Evolutionary conservation across 192 early-diverging fungal genomes (phyloP).

Genomic region (Mortierella antarctica): DNA sequence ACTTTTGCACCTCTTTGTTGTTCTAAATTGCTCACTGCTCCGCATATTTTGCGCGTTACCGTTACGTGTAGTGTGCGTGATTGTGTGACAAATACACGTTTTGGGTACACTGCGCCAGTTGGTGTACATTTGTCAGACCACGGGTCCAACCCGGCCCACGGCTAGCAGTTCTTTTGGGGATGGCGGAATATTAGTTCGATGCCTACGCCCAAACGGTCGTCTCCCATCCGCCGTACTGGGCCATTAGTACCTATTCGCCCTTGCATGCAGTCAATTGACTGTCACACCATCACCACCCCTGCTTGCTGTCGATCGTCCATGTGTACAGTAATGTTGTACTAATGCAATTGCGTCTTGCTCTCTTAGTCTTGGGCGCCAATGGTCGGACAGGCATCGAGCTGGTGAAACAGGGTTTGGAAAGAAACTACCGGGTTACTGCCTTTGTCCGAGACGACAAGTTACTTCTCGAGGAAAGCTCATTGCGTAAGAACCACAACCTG

Average conservation of each 20-base stretch:
- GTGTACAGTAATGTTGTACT: background rate
- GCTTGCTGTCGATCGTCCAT: background rate
- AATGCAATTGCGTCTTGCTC: background rate
- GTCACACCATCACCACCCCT: background rate
- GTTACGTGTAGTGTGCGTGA: no score
- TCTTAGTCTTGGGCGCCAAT: slow-evolving; percentile 49
- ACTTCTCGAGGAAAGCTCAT: slow-evolving; percentile 24
- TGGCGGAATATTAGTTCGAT: no score
- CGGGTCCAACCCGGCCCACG: no score
- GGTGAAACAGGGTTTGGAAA: slow-evolving; percentile 49
- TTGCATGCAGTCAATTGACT: background rate
- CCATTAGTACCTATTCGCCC: background rate
- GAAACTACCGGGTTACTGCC: slow-evolving; percentile 51
- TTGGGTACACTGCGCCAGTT: no score
- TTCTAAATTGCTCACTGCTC: no score
- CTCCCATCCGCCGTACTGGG: no score
- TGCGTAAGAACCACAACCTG: slow-evolving; percentile 53
- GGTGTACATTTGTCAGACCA: no score
- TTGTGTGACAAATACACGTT: no score
- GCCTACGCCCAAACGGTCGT: no score
- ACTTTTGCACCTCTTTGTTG: no score
- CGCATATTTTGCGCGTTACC: no score
- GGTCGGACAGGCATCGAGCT: slow-evolving; percentile 48
- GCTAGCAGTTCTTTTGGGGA: no score
- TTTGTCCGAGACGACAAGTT: slow-evolving; percentile 46